Evolutionary conservation across 2,329 filamentous ascomycete species (phyloP), one percentile per base, ranked within the genome.

Genomic region (Xylariomycetidae sp.): DNA sequence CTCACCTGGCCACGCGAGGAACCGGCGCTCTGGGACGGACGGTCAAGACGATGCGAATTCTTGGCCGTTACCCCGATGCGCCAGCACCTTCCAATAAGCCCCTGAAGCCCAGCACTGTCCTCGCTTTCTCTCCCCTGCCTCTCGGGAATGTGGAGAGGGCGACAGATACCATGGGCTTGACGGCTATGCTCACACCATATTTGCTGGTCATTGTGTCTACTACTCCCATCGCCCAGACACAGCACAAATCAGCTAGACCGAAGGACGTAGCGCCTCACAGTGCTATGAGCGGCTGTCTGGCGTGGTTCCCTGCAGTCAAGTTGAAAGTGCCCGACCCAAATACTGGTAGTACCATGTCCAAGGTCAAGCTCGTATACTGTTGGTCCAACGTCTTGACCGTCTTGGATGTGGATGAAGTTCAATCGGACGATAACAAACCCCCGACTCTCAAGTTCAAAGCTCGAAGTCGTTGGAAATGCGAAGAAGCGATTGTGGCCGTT

Each of bases 301-400:
- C 92, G 20, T 98, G 92, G 92, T 98, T 98, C 54, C 92, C 92
- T 2, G 88, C 89, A 2, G 92, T 98, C 28, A 92, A 85, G 53
- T 67, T 98, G 26, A 96, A 96, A 58, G 75, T 77, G 12, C 74
- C 78, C 8, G 80, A 87, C 41, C 66, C 75, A 2, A 70, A 74
- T 29, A 77, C 75, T 1, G 79, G 77, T 5, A 82, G 79, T 48
- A 74, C 79, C 6, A 70, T 81, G 8, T 89, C 85, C 13, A 82
- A 80, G 52, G 84, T 82, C 23, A 96, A 98, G 58, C 72, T 98
- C 13, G 90, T 86, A 1, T 98, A 98, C 63, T 95, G 89, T 59
- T 98, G 92, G 92, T 96, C 92, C 2, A 96, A 96, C 51, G 79
- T 96, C n/a, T 65, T 98, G 44, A 96, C 89, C 0, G 81, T 98